Conservation (phyloP, 169 alveolate genomes). For the Plasmodium relictum region DNA sequence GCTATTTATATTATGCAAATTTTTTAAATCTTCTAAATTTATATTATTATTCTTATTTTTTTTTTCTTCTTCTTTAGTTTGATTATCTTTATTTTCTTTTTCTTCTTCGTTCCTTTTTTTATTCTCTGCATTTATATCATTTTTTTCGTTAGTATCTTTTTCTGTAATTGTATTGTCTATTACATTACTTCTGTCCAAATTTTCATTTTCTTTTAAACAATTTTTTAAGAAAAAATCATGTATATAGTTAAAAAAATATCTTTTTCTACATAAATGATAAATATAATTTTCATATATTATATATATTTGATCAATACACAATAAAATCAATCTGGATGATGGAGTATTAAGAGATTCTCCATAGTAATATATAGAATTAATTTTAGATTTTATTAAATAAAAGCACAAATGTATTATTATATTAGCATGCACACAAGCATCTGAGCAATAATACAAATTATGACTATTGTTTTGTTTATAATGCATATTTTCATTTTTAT, state of each 20-base stretch:
- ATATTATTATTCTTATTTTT: conserved; percentile 1
- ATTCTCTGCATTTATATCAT: background rate
- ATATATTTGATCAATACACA: conserved; percentile 72
- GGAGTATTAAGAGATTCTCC: conserved; percentile 60
- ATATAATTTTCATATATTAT: conserved; percentile 73
- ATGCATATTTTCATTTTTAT: conserved; percentile 27
- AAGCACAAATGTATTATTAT: conserved; percentile 52
- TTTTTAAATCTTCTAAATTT: conserved; percentile 48
- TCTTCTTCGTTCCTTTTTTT: background rate
- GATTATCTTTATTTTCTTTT: background rate
- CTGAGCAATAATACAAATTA: conserved; percentile 45
- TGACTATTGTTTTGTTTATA: conserved; percentile 18
- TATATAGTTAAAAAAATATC: conserved; percentile 53
- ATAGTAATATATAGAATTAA: conserved; percentile 68
- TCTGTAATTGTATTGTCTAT: background rate
- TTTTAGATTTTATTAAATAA: conserved; percentile 39
- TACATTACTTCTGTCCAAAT: background rate
- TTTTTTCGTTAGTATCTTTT: too few species aligned
- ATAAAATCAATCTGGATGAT: conserved; percentile 56
- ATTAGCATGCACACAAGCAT: conserved; percentile 76
- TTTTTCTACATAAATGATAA: conserved; percentile 68
- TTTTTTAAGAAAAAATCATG: conserved; percentile 27
- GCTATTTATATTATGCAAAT: conserved; percentile 29
- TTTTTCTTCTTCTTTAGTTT: background rate
- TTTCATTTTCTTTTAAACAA: conserved; percentile 12